Evolutionary conservation across 148 eudicot genomes (phyloP), one percentile per base, ranked within the genome.

Genomic region (Vaccinium corymbosum): DNA sequence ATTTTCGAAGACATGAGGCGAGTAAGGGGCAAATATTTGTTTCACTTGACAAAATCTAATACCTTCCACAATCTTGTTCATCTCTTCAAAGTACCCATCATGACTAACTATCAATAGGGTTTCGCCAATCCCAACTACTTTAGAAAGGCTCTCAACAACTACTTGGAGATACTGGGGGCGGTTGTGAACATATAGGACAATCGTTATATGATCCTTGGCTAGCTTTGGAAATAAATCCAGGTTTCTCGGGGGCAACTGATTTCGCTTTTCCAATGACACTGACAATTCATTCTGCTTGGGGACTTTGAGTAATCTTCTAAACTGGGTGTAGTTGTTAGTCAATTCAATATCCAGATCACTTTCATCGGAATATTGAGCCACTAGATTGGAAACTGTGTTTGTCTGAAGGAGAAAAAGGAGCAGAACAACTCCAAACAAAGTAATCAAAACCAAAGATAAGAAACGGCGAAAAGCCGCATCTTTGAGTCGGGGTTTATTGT

Each of bases 131-230:
- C 99, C 97, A 79, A 83, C 90, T 14, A 96, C 98, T 13, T 42
- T 84, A 19, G 99, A 93, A 81, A 96, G 92, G 85, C 98, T 96
- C 46, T 93, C 93, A 22, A 93, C 91, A 25, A 90, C 99, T 74
- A 92, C 88, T 74, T 76, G 84, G 15, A 96, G 93, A 89, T 96
- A 96, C 25, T 93, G 98, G 3, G 99, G 94, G 76, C 99, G 93
- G 81, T 96, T 94, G 83, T 96, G 99, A 85, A 96, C 99, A 85
- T 96, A 96, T 85, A 94, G 89, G 62, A 96, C 99, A 81, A 96
- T 92, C 14, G 89, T 88, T 81, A 93, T 86, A 83, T 89, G 94
- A 89, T 93, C 92, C 75, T 91, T 92, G 3, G 90, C 86, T 38
- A 96, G 81, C 80, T 80, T 82, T 0, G 99, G 97, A 82, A 87